Evolutionary conservation across 139 green algal genomes (phyloP), one percentile per base, ranked within the genome.

Genomic region (Coelastrella sp.): DNA sequence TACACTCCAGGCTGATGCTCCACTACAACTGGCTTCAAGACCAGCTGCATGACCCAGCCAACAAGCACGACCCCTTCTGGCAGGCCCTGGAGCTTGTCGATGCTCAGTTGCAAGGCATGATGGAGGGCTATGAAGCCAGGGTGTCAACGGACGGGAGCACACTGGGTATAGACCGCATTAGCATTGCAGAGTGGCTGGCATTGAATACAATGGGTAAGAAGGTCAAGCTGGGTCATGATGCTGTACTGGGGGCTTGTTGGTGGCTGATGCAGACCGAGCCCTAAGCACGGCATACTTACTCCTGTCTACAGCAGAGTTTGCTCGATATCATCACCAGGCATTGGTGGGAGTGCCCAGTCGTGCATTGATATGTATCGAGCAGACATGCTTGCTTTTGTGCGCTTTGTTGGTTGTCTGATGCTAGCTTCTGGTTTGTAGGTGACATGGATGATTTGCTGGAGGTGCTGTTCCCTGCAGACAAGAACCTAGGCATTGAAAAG

Each of bases 381-480:
- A n/a, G n/a, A n/a, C n/a, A n/a, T n/a, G n/a, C n/a, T n/a, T n/a
- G n/a, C n/a, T n/a, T n/a, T n/a, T n/a, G n/a, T n/a, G n/a, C n/a
- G n/a, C n/a, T n/a, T n/a, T n/a, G n/a, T n/a, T n/a, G n/a, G n/a
- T n/a, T n/a, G n/a, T n/a, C n/a, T n/a, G n/a, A n/a, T n/a, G n/a
- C n/a, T n/a, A n/a, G n/a, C n/a, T n/a, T n/a, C n/a, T n/a, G n/a
- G n/a, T n/a, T n/a, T n/a, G n/a, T n/a, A n/a, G 88, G 89, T 4
- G 89, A 92, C 67, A 88, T 92, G 51, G 89, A 92, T 69, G 86
- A 92, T 66, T 66, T 92, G 64, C 11, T 92, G 27, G 73, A 41
- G 50, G 34, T 84, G 53, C 45, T 90, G 41, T 90, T 90, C 45
- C 87, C 87, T 40, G 73, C 85, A 4, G 40, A 63, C 64, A 13